Conservation (phyloP, 768 basidiomycete species). For the Strobilomyces echinocephalus region DNA sequence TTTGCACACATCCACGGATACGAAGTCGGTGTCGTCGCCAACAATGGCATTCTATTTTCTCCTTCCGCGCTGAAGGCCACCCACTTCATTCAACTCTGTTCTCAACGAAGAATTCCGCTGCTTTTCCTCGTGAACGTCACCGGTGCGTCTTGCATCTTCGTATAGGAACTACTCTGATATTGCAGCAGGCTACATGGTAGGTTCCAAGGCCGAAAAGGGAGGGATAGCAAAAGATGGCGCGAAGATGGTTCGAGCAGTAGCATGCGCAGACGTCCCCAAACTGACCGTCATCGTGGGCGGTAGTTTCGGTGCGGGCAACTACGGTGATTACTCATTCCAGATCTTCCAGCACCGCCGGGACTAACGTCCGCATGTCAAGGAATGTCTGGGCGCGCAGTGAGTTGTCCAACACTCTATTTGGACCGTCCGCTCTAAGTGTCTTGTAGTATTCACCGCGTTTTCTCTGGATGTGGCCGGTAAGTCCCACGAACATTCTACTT, state of each 20-base stretch:
- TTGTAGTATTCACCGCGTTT: constrained; percentile 86
- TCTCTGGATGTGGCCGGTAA: constrained; percentile 97
- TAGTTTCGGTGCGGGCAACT: constrained; percentile 93
- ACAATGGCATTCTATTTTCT: constrained; percentile 93
- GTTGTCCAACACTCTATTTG: constrained; percentile 27
- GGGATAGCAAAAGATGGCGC: constrained; percentile 94
- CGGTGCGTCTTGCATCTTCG: constrained; percentile 36
- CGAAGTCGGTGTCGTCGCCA: constrained; percentile 87
- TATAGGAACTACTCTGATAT: not conserved
- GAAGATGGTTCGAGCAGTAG: constrained; percentile 95
- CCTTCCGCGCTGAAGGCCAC: constrained; percentile 91
- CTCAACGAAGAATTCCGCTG: constrained; percentile 83
- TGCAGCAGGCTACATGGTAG: constrained; percentile 83
- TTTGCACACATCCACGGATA: constrained; percentile 87
- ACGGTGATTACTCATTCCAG: constrained; percentile 47
- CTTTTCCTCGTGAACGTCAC: constrained; percentile 96
- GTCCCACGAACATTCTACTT: constrained; percentile 24
- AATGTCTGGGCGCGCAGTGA: constrained; percentile 88
- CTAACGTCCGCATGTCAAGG: constrained; percentile 40
- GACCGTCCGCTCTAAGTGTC: constrained; percentile 2
- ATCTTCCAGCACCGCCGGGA: constrained; percentile 2
- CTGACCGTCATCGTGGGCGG: constrained; percentile 90
- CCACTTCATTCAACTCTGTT: constrained; percentile 93
- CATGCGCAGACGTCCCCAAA: constrained; percentile 92
- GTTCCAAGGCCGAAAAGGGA: constrained; percentile 89